Conservation (phyloP, 73 alveolate genomes). For the Paramecium primaurelia region DNA sequence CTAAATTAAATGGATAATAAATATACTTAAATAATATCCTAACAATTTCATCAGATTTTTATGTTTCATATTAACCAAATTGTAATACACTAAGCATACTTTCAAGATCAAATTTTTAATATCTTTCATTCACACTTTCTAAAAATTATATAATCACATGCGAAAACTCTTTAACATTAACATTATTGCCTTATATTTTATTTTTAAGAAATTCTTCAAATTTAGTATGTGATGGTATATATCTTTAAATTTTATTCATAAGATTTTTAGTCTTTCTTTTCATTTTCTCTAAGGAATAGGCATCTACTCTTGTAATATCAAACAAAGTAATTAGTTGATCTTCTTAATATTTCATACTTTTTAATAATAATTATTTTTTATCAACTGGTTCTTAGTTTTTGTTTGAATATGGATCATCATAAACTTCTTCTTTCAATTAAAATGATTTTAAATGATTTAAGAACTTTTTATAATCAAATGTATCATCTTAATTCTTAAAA, state of each 20-base stretch:
- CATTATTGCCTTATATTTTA: not conserved
- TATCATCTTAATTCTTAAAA: conserved; percentile 39
- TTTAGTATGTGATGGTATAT: not conserved
- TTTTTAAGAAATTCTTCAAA: conserved; percentile 47
- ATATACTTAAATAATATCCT: conserved; percentile 60
- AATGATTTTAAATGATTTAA: conserved; percentile 8
- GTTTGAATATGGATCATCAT: not conserved
- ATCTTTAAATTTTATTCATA: conserved; percentile 18
- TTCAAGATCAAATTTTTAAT: conserved; percentile 61
- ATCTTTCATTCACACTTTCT: conserved; percentile 51
- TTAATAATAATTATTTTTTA: conserved; percentile 21
- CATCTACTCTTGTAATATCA: conserved; percentile 12
- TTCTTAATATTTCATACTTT: conserved; percentile 24
- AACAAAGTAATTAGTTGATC: conserved; percentile 16
- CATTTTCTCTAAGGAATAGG: conserved; percentile 34
- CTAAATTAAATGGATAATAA: not conserved
- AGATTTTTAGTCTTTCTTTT: conserved; percentile 2
- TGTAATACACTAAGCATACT: conserved; percentile 58
- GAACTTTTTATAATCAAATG: conserved; percentile 57
- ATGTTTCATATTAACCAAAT: conserved; percentile 52
- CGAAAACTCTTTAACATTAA: conserved; percentile 29
- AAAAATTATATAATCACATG: conserved; percentile 22
- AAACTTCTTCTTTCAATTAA: conserved; percentile 45
- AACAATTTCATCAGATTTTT: conserved; percentile 52
- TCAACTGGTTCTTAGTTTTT: not conserved